Conservation (phyloP, 2,329 filamentous ascomycete genomes). For the Epichloe sibirici region DNA sequence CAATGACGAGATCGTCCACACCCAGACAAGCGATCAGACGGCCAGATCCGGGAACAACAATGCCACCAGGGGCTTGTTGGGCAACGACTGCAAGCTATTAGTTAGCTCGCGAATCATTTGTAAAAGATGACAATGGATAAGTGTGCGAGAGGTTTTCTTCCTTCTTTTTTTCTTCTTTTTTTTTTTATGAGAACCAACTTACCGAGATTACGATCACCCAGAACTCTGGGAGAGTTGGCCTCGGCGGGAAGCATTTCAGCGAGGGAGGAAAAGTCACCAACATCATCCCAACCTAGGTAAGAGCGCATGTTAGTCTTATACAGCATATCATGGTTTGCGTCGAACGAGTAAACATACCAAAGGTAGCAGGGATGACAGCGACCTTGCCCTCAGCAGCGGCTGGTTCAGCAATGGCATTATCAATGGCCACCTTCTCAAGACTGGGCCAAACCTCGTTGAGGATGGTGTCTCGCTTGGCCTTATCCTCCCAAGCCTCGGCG, state of each 20-base stretch:
- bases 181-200: neutral
- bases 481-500: conserved; percentile 14
- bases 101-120: neutral
- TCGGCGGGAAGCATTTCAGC: conserved; percentile 16
- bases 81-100: conserved; percentile 10
- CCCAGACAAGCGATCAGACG: conserved; percentile 15
- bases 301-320: neutral
- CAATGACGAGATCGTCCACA: conserved; percentile 16
- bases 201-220: conserved; percentile 14
- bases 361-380: conserved; percentile 15
- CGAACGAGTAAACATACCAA: conserved; percentile 7
- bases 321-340: neutral
- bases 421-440: conserved; percentile 15
- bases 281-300: conserved; percentile 14
- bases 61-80: conserved; percentile 15
- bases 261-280: conserved; percentile 16
- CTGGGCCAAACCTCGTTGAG: conserved; percentile 14
- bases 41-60: conserved; percentile 14
- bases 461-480: conserved; percentile 9
- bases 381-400: conserved; percentile 15
- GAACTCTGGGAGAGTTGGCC: conserved; percentile 12
- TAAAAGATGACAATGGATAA: neutral
- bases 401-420: conserved; percentile 16
- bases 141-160: no score
- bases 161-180: no score